Evolutionary conservation across 306 rosid genomes (phyloP), one percentile per base, ranked within the genome.

Genomic region (Quercus mongolica): DNA sequence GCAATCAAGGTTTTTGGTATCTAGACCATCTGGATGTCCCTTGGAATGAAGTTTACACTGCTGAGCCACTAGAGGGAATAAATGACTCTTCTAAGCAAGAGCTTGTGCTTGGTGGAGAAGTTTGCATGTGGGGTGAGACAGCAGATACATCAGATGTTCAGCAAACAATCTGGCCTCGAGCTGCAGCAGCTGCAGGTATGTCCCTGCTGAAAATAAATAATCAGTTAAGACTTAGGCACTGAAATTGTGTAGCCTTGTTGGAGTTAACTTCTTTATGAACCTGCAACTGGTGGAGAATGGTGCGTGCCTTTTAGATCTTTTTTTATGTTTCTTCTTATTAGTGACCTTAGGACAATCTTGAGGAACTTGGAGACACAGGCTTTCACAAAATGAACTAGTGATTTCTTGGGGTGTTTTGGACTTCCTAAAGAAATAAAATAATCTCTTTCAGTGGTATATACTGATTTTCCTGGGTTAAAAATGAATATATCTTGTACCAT

Each of bases 161-260:
- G 81, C 94, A 91, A 82, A 95, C 99, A 19, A 93, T 95, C 69
- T 95, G 99, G 99, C 99, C 99, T 85, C 93, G 99, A 85, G 99
- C 99, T 80, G 99, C 99, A 17, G 97, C 97, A 49, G 99, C 97
- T 78, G 99, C 99, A 71, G 99, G 99, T 95, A 88, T 52, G 76
- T 85, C 69, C 41, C 28, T 56, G 51, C 9, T 76, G 31, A 73
- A 28, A 41, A 4, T 56, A 56, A 46, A 30, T 57, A 13, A 56
- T 46, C 38, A 44, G 20, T 55, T 23, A 71, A 51, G 58, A 46
- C 56, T 41, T 25, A 20, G 31, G 20, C 74, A 38, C 9, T 20
- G 17, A 3, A 21, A 19, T 69, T 19, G 26, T 38, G 38, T 38
- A 14, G 3, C 52, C 73, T 31, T 18, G 23, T 62, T 26, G 69